phyloP scores from a whole-genome alignment of 2,329 filamentous ascomycete genomes.

The Tolypocladium tropicale region DNA sequence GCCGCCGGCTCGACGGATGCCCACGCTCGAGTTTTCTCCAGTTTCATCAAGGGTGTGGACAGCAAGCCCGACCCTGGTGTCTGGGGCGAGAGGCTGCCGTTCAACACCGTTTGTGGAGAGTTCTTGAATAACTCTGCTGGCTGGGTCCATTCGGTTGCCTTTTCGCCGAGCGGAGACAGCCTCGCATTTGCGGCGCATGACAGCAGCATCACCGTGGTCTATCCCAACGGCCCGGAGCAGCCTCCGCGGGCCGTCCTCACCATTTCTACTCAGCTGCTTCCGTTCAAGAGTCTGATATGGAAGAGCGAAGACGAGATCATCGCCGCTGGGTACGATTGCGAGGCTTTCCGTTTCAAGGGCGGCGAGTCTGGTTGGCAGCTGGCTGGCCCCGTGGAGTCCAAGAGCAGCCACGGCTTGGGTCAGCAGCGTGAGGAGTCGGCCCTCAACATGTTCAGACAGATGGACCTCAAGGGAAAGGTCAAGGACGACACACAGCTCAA shows the following conservation, averaged over 20 bases:
- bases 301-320: conserved; percentile 87
- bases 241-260: conserved; percentile 84
- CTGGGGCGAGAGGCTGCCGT: conserved; percentile 92
- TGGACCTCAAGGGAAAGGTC: conserved; percentile 92
- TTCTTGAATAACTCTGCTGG: conserved; percentile 92
- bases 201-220: conserved; percentile 93
- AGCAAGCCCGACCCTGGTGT: conserved; percentile 72
- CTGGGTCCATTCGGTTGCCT: conserved; percentile 89
- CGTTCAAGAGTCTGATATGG: conserved; percentile 91
- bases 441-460: conserved; percentile 95
- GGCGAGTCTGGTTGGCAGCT: conserved; percentile 74
- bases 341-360: conserved; percentile 83
- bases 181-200: conserved; percentile 92
- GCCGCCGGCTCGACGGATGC: conserved; percentile 96
- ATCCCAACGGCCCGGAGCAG: conserved; percentile 83
- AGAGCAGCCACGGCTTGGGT: conserved; percentile 51
- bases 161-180: conserved; percentile 87
- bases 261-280: conserved; percentile 79
- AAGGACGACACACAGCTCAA: conserved; percentile 91
- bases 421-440: conserved; percentile 77
- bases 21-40: conserved; percentile 87
- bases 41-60: conserved; percentile 94
- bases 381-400: conserved; percentile 68
- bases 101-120: conserved; percentile 97
- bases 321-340: conserved; percentile 82